Percentiles rank a stretch among this genome's conserved stretches.
Evolutionary conservation across 2,329 filamentous ascomycete genomes (phyloP).

Genomic region (Exserohilum rostratum): DNA sequence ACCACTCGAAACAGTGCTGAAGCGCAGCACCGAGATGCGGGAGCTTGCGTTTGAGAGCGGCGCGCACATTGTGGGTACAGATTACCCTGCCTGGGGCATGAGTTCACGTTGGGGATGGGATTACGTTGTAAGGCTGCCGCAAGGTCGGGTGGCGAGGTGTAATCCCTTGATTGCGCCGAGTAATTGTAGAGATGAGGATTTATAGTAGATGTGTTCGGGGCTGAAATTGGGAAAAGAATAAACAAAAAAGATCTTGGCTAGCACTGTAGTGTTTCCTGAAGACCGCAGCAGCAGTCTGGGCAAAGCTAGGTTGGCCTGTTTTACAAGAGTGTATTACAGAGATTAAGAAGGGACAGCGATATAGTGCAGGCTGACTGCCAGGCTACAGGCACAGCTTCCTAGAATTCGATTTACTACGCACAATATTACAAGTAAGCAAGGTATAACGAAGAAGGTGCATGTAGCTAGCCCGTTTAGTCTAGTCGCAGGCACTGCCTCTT

Average conservation of each 20-base stretch:
- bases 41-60: conserved; percentile 54
- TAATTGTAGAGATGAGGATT: conserved; percentile 39
- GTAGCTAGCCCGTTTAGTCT: too few relatives aligned
- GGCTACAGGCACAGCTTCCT: conserved; percentile 9
- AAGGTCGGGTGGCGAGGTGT: conserved; percentile 42
- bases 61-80: conserved; percentile 58
- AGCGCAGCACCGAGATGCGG: conserved; percentile 51
- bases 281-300: conserved; percentile 11
- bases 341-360: conserved; percentile 12
- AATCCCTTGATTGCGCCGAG: conserved; percentile 48
- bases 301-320: conserved; percentile 11
- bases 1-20: conserved; percentile 53
- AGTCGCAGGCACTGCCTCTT: too few relatives aligned
- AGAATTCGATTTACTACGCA: conserved; percentile 12
- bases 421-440: conserved; percentile 13
- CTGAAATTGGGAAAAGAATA: too few relatives aligned
- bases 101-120: conserved; percentile 56
- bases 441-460: conserved; percentile 12
- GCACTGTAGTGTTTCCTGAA: too few relatives aligned
- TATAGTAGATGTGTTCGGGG: too few relatives aligned
- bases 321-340: conserved; percentile 10
- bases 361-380: conserved; percentile 8
- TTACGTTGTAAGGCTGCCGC: conserved; percentile 49
- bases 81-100: conserved; percentile 57
- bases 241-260: too few relatives aligned